Evolutionary conservation across 192 early-diverging fungal genomes (phyloP).

Genomic region (Backusella macrospora): DNA sequence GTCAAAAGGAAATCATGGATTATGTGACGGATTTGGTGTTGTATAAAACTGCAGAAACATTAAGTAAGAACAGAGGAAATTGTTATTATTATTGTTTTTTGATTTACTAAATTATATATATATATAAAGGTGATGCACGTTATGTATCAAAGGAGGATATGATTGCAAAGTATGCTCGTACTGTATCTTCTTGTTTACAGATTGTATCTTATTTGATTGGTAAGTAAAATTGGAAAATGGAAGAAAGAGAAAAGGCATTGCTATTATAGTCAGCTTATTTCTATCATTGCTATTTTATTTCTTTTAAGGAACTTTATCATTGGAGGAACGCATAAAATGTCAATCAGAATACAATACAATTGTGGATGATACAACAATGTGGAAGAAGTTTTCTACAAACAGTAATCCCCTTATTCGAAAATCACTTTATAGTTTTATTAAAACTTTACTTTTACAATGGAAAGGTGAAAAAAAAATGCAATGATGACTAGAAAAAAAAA

Average conservation of each 20-base stretch:
- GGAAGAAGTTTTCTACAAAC: conserved; percentile 51
- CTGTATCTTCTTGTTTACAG: conserved; percentile 64
- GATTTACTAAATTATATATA: neutral
- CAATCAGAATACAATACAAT: conserved; percentile 46
- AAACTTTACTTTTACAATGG: conserved; percentile 48
- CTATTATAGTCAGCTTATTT: neutral
- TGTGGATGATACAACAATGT: conserved; percentile 57
- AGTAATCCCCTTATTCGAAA: conserved; percentile 55
- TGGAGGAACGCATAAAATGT: conserved; percentile 30
- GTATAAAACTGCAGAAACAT: conserved; percentile 76
- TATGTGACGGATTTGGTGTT: conserved; percentile 72
- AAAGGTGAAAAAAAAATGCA: conserved; percentile 40
- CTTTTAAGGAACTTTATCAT: conserved; percentile 14
- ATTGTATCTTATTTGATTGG: conserved; percentile 57
- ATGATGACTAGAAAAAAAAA: too few relatives aligned
- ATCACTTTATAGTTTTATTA: conserved; percentile 63
- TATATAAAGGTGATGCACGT: conserved; percentile 73
- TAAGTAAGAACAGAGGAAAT: conserved; percentile 56
- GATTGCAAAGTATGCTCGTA: conserved; percentile 67
- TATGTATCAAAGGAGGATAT: conserved; percentile 78
- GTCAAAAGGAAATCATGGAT: conserved; percentile 71
- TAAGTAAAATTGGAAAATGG: conserved; percentile 12
- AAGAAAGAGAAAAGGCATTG: neutral
- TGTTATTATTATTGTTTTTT: neutral
- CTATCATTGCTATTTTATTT: neutral